Evolutionary conservation across 345 rosid genomes (phyloP), one percentile per base, ranked within the genome.

Genomic region (Zanthoxylum bungeanum): DNA sequence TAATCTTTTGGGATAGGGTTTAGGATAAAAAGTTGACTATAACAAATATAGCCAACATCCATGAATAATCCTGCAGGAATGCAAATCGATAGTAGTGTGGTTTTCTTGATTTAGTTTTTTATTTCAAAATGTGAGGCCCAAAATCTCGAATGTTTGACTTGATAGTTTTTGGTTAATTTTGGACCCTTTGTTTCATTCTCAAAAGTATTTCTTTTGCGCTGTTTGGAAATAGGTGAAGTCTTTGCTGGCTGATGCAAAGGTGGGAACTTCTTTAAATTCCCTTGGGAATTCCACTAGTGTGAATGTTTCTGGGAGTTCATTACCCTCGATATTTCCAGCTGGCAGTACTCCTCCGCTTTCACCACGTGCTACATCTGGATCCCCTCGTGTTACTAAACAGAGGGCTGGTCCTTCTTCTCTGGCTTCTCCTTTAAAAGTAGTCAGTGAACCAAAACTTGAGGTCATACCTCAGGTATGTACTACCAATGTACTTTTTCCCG

Each of bases 271-370:
- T 70, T 78, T 91, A 80, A 95, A 87, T 76, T 83, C 79, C 30
- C 76, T 85, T 63, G 92, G 91, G 47, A 92, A 79, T 76, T 82
- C 88, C 31, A 83, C 90, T 65, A 68, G 81, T 83, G 77, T 87
- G 70, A 86, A 73, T 82, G 57, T 85, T 78, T 79, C 85, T 7
- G 77, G 86, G 79, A 86, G 80, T 79, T 78, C 93, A 28, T 75
- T 95, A 80, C 99, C 99, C 27, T 95, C 99, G 46, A 87, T 95
- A 91, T 95, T 95, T 83, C 93, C 94, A 62, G 88, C 89, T 52
- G 98, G 96, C 70, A 89, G 94, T 78, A 87, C 96, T 40, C 99
- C 99, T 75, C 98, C 99, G 2, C 96, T 95, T 75, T 95, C 99
- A 46, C 99, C 99, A 7, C 85, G 97, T 64, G 90, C 94, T 73